phyloP scores from a whole-genome alignment of 768 basidiomycete species.

The Phanerochaete sordida region DNA sequence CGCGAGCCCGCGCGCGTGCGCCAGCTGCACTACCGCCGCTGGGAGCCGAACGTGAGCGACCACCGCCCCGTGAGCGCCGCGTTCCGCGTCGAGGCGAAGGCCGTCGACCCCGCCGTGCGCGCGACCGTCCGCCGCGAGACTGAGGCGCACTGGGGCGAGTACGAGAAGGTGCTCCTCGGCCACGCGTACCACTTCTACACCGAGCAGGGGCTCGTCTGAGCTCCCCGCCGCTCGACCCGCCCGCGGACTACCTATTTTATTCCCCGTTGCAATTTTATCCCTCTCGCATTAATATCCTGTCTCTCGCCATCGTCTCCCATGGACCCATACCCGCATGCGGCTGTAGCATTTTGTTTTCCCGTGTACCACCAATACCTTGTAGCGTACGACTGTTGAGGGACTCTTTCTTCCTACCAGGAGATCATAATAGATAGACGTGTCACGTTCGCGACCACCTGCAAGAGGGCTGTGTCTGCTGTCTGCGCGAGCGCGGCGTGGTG shows the following conservation, averaged over 20 bases:
- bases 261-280: background rate
- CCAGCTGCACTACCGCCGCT: slow-evolving; percentile 71
- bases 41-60: slow-evolving; percentile 86
- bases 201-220: slow-evolving; percentile 14
- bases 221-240: no score
- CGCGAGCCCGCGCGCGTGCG: slow-evolving; percentile 53
- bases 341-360: slow-evolving; percentile 1
- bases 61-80: slow-evolving; percentile 86
- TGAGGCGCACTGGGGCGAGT: slow-evolving; percentile 47
- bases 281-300: background rate
- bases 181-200: slow-evolving; percentile 32
- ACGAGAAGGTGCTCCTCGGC: slow-evolving; percentile 28
- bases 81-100: slow-evolving; percentile 73
- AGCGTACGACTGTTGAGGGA: background rate
- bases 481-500: no score
- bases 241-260: background rate
- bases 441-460: no score
- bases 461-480: no score
- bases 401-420: background rate
- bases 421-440: background rate
- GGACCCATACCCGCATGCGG: background rate
- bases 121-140: slow-evolving; percentile 54
- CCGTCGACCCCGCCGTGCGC: slow-evolving; percentile 56
- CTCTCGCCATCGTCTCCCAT: no score
- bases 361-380: background rate